Evolutionary conservation across 2,329 filamentous ascomycete genomes (phyloP), one percentile per base, ranked within the genome.

Genomic region (Diaporthe eres): DNA sequence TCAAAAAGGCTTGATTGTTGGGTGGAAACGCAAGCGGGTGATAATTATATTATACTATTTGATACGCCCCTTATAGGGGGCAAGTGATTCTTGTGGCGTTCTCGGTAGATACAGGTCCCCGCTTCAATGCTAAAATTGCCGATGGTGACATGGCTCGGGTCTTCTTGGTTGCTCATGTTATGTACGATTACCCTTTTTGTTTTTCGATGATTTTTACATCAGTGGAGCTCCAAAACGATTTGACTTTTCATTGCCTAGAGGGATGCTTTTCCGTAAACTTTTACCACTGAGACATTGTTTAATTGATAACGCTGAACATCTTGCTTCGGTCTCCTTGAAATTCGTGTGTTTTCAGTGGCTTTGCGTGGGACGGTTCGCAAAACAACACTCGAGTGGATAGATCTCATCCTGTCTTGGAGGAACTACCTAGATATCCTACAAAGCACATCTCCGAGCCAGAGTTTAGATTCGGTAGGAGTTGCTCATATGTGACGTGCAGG

Each of bases 71-170:
- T 68, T 8, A 13, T 17, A 28, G 15, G 49, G 49, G n/a, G 17
- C n/a, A 22, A 22, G 8, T 53, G 34, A 34, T 68, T 37, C 44
- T 53, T 31, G 49, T 3, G 65, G 65, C 65, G 49, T 70, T 70
- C 28, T 22, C 37, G 49, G 49, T 70, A 70, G 34, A 70, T 70
- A 70, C 15, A 70, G 65, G 65, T 55, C 65, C 34, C 37, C 34
- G 65, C 65, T 55, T 55, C 65, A 55, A 55, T 70, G 49, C 49
- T 39, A 70, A 55, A 70, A 70, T 22, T 28, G 34, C 49, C 17
- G n/a, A 70, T 42, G 49, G 47, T 34, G 13, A 70, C 3, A 19
- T 28, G 49, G 65, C 65, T 53, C 37, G 37, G 34, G n/a, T 25
- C 15, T 42, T 12, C 0, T 70, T 31, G 34, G 10, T 42, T 39